Evolutionary conservation across 257 asterid genomes (phyloP).

Genomic region (Cruciata laevipes): DNA sequence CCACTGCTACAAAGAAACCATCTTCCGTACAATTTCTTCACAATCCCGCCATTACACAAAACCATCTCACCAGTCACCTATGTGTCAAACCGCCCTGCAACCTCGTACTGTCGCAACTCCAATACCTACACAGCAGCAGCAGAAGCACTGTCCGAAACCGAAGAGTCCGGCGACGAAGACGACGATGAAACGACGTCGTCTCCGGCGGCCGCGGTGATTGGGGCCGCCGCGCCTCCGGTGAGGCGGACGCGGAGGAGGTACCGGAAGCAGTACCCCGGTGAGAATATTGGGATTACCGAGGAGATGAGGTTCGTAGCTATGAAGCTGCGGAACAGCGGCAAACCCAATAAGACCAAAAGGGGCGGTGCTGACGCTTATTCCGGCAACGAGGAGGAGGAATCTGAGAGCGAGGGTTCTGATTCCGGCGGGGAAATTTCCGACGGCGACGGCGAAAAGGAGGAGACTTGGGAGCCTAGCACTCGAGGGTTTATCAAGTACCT

Average conservation of each 20-base stretch:
- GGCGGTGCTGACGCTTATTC: conserved; percentile 5
- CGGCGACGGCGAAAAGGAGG: conserved; percentile 27
- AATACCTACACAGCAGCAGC: conserved; percentile 16
- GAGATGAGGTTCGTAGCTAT: conserved; percentile 92
- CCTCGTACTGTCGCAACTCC: conserved; percentile 24
- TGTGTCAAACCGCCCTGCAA: conserved; percentile 2
- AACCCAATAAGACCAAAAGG: conserved; percentile 19
- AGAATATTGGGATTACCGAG: conserved; percentile 69
- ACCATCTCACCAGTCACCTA: not conserved
- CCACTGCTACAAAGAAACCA: conserved; percentile 13
- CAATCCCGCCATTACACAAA: conserved; percentile 3
- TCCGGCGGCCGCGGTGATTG: conserved; percentile 18
- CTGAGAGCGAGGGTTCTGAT: conserved; percentile 8
- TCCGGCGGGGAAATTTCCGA: conserved; percentile 10
- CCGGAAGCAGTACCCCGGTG: conserved; percentile 83
- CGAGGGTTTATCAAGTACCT: conserved; percentile 74
- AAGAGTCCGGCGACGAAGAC: conserved; percentile 16
- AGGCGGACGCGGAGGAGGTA: conserved; percentile 49
- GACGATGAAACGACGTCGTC: conserved; percentile 20
- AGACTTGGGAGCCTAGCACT: conserved; percentile 65
- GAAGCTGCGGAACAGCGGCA: conserved; percentile 58
- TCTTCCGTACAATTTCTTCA: conserved; percentile 4
- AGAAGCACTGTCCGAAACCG: conserved; percentile 34
- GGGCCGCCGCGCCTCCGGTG: conserved; percentile 28
- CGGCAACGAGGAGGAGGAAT: conserved; percentile 3